phyloP scores from a whole-genome alignment of 371 early-diverging fungal species.

The Blastocladiella emersonii region DNA sequence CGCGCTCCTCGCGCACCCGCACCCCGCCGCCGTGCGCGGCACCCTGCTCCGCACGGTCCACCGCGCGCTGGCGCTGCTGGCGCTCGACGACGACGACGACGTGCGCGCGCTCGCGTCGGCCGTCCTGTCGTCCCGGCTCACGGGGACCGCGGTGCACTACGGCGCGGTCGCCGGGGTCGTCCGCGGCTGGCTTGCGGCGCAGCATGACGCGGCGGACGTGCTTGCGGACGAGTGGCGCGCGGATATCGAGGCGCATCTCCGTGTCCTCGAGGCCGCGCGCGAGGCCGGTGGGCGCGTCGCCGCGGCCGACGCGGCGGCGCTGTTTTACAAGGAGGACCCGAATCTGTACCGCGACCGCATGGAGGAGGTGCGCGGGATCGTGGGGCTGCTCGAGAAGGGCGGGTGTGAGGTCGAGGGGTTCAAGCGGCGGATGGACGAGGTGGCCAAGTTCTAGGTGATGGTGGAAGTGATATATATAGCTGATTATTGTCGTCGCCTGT shows the following conservation, averaged over 20 bases:
- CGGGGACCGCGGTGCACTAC: neutral
- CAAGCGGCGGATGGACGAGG: no score
- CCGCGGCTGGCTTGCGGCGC: neutral
- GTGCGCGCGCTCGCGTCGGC: neutral
- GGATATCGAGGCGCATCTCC: neutral
- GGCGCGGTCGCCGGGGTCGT: neutral
- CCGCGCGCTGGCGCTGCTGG: neutral
- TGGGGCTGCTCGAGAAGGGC: no score
- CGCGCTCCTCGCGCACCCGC: no score
- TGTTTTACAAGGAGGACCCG: slow-evolving; percentile 5
- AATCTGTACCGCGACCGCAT: neutral
- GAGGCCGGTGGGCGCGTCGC: neutral
- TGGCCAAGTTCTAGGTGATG: no score
- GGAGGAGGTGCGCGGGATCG: neutral
- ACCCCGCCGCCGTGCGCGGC: no score
- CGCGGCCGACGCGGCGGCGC: neutral
- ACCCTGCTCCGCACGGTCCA: neutral
- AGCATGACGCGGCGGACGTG: neutral
- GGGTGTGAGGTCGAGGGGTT: no score
- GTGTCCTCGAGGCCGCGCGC: neutral
- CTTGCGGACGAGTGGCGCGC: no score
- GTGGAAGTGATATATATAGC: no score
- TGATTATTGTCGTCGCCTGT: no score
- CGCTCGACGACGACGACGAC: neutral
- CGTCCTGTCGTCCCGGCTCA: neutral